Evolutionary conservation across 2,329 filamentous ascomycete species (phyloP).

Genomic region (Fusarium sp.): DNA sequence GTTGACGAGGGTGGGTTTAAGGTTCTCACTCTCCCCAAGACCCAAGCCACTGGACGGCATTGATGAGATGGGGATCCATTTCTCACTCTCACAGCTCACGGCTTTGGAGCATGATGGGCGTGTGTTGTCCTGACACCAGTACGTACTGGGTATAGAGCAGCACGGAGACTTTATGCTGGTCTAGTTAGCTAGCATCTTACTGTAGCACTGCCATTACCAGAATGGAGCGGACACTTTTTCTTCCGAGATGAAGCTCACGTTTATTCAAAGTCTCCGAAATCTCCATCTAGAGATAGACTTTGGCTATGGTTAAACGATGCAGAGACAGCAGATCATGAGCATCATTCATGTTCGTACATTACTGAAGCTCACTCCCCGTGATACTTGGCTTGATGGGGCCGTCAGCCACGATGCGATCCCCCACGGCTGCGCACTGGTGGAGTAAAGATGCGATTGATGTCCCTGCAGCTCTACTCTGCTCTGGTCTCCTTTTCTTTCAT

Average conservation of each 20-base stretch:
- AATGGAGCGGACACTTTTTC: constrained; percentile 26
- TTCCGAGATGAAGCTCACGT: not conserved
- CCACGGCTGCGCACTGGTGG: constrained; percentile 17
- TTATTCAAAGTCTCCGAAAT: constrained; percentile 7
- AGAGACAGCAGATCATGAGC: not conserved
- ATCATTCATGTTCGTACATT: not conserved
- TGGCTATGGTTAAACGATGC: not conserved
- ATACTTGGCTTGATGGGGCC: not conserved
- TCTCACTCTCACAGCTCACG: constrained; percentile 21
- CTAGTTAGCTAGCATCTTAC: not conserved
- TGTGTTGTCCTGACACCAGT: constrained; percentile 4
- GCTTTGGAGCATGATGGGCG: constrained; percentile 6
- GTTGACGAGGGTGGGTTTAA: constrained; percentile 41
- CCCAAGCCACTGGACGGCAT: constrained; percentile 40
- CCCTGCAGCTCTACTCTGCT: not conserved
- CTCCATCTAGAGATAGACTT: constrained; percentile 1
- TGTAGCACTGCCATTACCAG: constrained; percentile 29
- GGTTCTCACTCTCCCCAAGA: constrained; percentile 45
- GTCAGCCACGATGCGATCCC: constrained; percentile 19
- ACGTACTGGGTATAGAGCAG: constrained; percentile 3
- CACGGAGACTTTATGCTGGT: constrained; percentile 21
- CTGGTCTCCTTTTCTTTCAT: constrained; percentile 20
- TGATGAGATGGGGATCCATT: constrained; percentile 15
- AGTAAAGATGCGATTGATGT: not conserved
- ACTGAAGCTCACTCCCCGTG: not conserved